These are phyloP conservation scores for Xylariales sp. DNA, from an alignment of 2,329 filamentous ascomycete genomes.

Conservation along the genomic window DNA sequence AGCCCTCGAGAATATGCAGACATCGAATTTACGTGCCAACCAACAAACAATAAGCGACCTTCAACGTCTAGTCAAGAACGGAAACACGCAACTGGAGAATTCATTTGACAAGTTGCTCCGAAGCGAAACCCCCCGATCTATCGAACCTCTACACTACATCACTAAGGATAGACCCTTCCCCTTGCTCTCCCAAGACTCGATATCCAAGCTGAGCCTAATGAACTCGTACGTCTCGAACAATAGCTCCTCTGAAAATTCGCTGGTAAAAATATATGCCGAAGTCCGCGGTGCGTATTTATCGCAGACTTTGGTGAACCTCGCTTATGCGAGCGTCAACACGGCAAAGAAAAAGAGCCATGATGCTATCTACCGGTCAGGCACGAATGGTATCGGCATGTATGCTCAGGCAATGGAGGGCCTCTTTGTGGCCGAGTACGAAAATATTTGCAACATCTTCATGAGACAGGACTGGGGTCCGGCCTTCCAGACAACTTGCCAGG, in stretches of 20 bases:
- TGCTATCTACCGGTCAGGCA: slow-evolving; percentile 86
- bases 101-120: slow-evolving; percentile 82
- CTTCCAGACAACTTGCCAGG: slow-evolving; percentile 81
- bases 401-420: slow-evolving; percentile 87
- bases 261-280: slow-evolving; percentile 86
- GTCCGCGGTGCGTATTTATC: slow-evolving; percentile 89
- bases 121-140: slow-evolving; percentile 78
- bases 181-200: slow-evolving; percentile 78
- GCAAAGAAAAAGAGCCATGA: slow-evolving; percentile 84
- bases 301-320: slow-evolving; percentile 83
- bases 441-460: slow-evolving; percentile 86
- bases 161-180: slow-evolving; percentile 92
- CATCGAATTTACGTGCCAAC: slow-evolving; percentile 91
- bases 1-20: slow-evolving; percentile 84
- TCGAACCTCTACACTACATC: slow-evolving; percentile 92
- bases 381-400: slow-evolving; percentile 92
- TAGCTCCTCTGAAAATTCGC: slow-evolving; percentile 71
- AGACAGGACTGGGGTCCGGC: slow-evolving; percentile 86
- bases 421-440: slow-evolving; percentile 89
- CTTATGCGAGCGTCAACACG: slow-evolving; percentile 85
- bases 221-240: slow-evolving; percentile 79
- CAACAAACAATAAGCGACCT: slow-evolving; percentile 89
- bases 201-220: slow-evolving; percentile 81
- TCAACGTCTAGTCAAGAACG: slow-evolving; percentile 79
- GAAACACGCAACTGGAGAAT: slow-evolving; percentile 84